phyloP scores from a whole-genome alignment of 2,329 filamentous ascomycete species.

The Penicillium sp. region DNA sequence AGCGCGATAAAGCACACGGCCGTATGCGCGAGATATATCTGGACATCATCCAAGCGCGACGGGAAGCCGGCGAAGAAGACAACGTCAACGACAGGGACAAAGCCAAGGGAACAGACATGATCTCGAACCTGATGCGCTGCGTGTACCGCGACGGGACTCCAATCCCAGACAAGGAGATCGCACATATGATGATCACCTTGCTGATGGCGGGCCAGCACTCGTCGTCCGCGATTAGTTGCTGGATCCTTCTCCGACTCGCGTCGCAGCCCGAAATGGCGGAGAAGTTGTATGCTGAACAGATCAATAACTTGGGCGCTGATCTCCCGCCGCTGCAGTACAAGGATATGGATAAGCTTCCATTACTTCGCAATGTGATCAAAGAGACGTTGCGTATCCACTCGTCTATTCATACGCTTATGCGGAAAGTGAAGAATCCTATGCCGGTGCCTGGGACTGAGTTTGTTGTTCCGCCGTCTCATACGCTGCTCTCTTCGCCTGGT shows the following conservation, averaged over 20 bases:
- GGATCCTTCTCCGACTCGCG: conserved; percentile 74
- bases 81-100: conserved; percentile 22
- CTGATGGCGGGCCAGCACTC: conserved; percentile 84
- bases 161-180: conserved; percentile 72
- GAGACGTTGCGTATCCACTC: conserved; percentile 71
- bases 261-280: conserved; percentile 68
- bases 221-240: conserved; percentile 72
- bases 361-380: conserved; percentile 65
- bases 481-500: conserved; percentile 77
- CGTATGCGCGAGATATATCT: conserved; percentile 71
- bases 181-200: conserved; percentile 83
- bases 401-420: conserved; percentile 72
- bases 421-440: conserved; percentile 68
- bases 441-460: conserved; percentile 58
- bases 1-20: conserved; percentile 67
- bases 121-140: conserved; percentile 75
- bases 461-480: conserved; percentile 74
- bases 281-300: conserved; percentile 68
- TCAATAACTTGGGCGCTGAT: conserved; percentile 52
- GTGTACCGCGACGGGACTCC: conserved; percentile 70
- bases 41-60: conserved; percentile 66
- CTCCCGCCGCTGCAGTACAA: conserved; percentile 60
- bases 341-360: conserved; percentile 59
- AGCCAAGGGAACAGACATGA: conserved; percentile 64
- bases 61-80: conserved; percentile 38